A percentile compares a stretch with the other conserved stretches of the same genome.
phyloP scores from a whole-genome alignment of 1,139 yeast species.

The Lodderomyces parapsilosis region DNA sequence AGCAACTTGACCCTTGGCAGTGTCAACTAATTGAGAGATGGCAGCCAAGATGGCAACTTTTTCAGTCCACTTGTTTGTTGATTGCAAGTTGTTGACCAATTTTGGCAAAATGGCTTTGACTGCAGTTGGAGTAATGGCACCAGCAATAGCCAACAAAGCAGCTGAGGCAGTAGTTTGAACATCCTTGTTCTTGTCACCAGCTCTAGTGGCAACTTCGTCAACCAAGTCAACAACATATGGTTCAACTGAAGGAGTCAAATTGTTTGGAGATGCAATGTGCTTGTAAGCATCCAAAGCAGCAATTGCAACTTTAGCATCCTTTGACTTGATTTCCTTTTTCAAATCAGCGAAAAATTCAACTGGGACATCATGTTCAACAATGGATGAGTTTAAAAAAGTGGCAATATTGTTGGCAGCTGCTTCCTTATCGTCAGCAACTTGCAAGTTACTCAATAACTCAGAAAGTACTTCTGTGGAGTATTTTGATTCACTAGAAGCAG shows the following conservation, averaged over 20 bases:
- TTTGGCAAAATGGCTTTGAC: conserved; percentile 87
- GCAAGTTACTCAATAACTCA: conserved; percentile 89
- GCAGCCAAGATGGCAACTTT: conserved; percentile 89
- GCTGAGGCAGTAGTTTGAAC: conserved; percentile 66
- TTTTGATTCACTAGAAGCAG: conserved; percentile 64
- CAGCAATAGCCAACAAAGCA: conserved; percentile 76
- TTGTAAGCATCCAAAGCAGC: conserved; percentile 83
- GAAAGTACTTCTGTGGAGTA: conserved; percentile 80
- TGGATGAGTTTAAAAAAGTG: conserved; percentile 92
- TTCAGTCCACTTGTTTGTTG: conserved; percentile 96
- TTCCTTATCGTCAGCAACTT: conserved; percentile 88
- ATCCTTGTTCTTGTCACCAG: conserved; percentile 88
- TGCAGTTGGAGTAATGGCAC: conserved; percentile 87
- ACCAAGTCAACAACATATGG: conserved; percentile 85
- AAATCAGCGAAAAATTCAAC: conserved; percentile 79
- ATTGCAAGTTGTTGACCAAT: conserved; percentile 64
- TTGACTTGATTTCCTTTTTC: conserved; percentile 72
- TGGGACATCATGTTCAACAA: conserved; percentile 98
- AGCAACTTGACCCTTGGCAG: conserved; percentile 94
- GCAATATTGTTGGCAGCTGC: conserved; percentile 90
- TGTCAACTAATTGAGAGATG: conserved; percentile 82
- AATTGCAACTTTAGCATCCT: conserved; percentile 58
- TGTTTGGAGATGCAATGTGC: conserved; percentile 81
- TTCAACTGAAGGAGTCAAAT: conserved; percentile 88
- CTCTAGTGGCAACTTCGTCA: conserved; percentile 65